Base-by-base conservation (phyloP, 2,329 filamentous ascomycete species). In the Graphilbum fragrans region DNA sequence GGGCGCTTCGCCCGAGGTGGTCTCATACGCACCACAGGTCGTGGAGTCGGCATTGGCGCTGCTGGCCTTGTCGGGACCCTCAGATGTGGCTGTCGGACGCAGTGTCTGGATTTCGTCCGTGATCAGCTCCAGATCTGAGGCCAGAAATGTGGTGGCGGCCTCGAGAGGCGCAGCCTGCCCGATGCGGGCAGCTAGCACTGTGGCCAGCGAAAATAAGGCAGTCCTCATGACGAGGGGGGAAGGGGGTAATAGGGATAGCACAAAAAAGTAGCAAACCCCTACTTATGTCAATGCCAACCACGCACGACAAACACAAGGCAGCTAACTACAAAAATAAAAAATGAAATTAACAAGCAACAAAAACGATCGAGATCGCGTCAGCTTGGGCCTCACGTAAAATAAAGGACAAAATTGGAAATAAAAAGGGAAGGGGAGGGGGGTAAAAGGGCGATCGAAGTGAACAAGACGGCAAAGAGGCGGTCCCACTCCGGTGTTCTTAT, bases 1-100 rank as follows among this genome's bases (percentile, higher is more conserved):
- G 35, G 38, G 31, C n/a, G 21, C 23, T 38, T 40, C 35, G n/a
- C 29, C 22, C 2, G 21, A 34, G 2, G 36, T 29, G 23, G 27
- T 34, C 38, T 45, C 27, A 20, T 38, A 41, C 18, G 44, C 44
- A 18, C 44, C 44, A 25, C 44, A 45, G 9, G 41, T 45, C 25
- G 37, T 41, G 4, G 37, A 36, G 36, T 45, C 39, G 37, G 21
- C 17, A 32, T 42, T 40, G 41, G 21, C 27, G 37, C 35, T n/a
- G n/a, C n/a, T n/a, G n/a, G n/a, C n/a, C n/a, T 22, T 18, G 23
- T 3, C n/a, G 17, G n/a, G 40, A 29, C 25, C 25, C 8, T 29
- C 25, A 29, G 25, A 29, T 8, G 25, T 8, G 8, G 25, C 8
- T 29, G 25, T 14, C 14, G 25, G 25, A 29, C 25, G 25, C 25